Evolutionary conservation across 2,329 filamentous ascomycete species (phyloP).

Genomic region (Exophiala oligosperma): DNA sequence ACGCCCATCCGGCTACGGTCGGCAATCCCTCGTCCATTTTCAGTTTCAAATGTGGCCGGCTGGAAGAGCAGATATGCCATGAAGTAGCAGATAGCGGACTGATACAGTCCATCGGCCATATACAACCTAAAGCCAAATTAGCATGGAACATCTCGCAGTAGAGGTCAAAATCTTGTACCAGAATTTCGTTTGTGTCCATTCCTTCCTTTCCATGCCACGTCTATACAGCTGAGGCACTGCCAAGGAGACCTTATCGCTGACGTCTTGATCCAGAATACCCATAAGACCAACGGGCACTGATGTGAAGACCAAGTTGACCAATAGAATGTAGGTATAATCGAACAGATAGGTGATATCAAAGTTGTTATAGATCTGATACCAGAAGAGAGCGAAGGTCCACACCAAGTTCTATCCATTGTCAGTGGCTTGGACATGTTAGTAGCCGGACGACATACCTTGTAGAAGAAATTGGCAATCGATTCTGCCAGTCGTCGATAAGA

Average conservation of each 20-base stretch:
- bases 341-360: constrained; percentile 97
- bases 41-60: constrained; percentile 66
- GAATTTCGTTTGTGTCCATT: constrained; percentile 96
- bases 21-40: constrained; percentile 71
- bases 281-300: constrained; percentile 93
- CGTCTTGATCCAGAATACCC: constrained; percentile 95
- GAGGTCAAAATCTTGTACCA: constrained; percentile 62
- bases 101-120: constrained; percentile 92
- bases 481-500: constrained; percentile 94
- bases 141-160: neutral
- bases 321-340: constrained; percentile 95
- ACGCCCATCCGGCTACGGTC: constrained; percentile 84
- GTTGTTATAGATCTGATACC: constrained; percentile 94
- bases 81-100: constrained; percentile 91
- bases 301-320: constrained; percentile 96
- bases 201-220: constrained; percentile 88
- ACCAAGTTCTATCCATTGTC: constrained; percentile 72
- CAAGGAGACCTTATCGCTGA: constrained; percentile 88
- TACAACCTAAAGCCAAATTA: constrained; percentile 63
- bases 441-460: constrained; percentile 64
- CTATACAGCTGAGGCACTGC: constrained; percentile 95
- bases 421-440: neutral
- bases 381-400: constrained; percentile 95
- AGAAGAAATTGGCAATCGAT: constrained; percentile 98
- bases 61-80: constrained; percentile 81